Evolutionary conservation across 164 flowering plant genomes (phyloP).

Genomic region (Vitis cinerea): DNA sequence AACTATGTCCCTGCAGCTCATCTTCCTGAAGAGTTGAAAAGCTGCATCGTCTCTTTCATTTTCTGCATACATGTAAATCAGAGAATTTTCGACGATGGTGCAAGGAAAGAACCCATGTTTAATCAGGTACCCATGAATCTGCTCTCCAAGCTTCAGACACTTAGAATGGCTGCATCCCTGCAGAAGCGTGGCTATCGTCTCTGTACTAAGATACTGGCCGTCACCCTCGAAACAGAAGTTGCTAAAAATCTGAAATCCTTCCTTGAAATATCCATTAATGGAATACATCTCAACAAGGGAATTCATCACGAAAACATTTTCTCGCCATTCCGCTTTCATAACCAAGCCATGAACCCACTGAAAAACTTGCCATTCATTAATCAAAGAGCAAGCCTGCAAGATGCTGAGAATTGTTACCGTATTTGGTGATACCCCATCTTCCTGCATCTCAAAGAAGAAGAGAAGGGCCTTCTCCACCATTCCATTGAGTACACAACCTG

Average conservation of each 20-base stretch:
- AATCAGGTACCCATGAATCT: conserved; percentile 26
- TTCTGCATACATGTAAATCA: conserved; percentile 34
- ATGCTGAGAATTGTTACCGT: conserved; percentile 14
- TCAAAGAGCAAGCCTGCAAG: conserved; percentile 28
- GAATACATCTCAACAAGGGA: conserved; percentile 27
- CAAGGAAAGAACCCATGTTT: conserved; percentile 22
- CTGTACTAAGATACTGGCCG: conserved; percentile 16
- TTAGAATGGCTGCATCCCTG: conserved; percentile 22
- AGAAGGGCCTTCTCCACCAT: conserved; percentile 11
- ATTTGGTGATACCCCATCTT: conserved; percentile 17
- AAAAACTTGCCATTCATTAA: conserved; percentile 4
- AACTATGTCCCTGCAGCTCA: conserved; percentile 19
- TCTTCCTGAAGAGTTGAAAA: conserved; percentile 13
- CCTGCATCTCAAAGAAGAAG: conserved; percentile 20
- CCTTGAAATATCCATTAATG: conserved; percentile 17
- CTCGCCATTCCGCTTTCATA: conserved; percentile 18
- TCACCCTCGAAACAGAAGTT: conserved; percentile 18
- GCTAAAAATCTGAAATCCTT: conserved; percentile 17
- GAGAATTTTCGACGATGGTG: conserved; percentile 28
- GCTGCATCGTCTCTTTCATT: conserved; percentile 9
- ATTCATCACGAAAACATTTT: conserved; percentile 17
- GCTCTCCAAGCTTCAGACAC: conserved; percentile 21
- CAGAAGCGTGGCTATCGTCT: conserved; percentile 33
- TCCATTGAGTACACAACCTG: conserved; percentile 15
- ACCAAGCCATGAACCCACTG: conserved; percentile 31